Percentiles rank a stretch among this genome's conserved stretches.
Conservation (phyloP, 306 rosid genomes). For the Morella rubra region DNA sequence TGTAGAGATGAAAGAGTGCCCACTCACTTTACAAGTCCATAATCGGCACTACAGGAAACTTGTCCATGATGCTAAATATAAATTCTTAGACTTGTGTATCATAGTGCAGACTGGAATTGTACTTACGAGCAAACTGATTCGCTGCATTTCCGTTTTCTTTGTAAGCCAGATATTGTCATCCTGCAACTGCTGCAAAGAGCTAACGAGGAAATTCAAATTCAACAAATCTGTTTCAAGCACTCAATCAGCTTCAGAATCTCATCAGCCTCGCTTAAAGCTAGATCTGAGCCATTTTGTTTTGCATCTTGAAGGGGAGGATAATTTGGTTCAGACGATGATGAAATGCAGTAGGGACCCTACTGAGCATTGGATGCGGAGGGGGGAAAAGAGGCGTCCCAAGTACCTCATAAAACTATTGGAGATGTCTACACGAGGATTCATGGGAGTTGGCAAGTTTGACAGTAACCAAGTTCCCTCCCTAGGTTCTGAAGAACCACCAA, state of each 20-base stretch:
- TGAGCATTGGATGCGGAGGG: constrained; percentile 58
- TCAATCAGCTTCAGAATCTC: constrained; percentile 33
- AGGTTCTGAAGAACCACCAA: constrained; percentile 49
- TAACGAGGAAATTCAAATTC: constrained; percentile 26
- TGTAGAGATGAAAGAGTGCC: constrained; percentile 47
- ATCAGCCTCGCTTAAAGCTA: constrained; percentile 13
- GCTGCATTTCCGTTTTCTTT: constrained; percentile 46
- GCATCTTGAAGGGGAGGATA: constrained; percentile 87
- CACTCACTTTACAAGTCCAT: constrained; percentile 41
- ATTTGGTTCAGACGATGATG: constrained; percentile 59
- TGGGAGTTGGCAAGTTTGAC: constrained; percentile 57
- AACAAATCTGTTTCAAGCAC: constrained; percentile 16
- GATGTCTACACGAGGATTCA: constrained; percentile 59
- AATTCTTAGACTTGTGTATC: constrained; percentile 47
- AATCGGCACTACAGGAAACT: constrained; percentile 47
- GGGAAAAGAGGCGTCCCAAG: constrained; percentile 57
- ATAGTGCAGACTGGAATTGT: constrained; percentile 60
- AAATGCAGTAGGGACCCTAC: constrained; percentile 62
- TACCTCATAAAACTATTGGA: constrained; percentile 50
- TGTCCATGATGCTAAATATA: constrained; percentile 46
- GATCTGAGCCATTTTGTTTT: constrained; percentile 70
- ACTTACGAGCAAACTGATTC: constrained; percentile 51
- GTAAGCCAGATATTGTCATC: constrained; percentile 34
- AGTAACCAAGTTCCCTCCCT: constrained; percentile 50
- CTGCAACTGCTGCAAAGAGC: constrained; percentile 31